Evolutionary conservation across 2,329 filamentous ascomycete species (phyloP).

Genomic region (Laburnicola sp.): DNA sequence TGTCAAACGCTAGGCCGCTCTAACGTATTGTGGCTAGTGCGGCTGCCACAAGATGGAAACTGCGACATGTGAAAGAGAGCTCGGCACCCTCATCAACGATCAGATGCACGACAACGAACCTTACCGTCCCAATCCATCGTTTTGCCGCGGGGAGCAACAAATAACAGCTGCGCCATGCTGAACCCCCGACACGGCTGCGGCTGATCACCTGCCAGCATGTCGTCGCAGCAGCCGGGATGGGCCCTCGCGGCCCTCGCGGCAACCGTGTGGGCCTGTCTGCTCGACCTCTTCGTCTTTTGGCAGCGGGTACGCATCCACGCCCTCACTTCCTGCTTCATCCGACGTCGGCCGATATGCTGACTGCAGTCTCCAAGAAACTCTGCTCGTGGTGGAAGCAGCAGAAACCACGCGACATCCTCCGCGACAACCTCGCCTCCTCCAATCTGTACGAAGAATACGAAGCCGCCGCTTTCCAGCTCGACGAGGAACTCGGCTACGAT

Average conservation of each 20-base stretch:
- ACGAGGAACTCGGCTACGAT: slow-evolving; percentile 78
- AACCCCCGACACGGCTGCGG: not conserved
- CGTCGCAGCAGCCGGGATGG: slow-evolving; percentile 1
- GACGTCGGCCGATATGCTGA: slow-evolving; percentile 13
- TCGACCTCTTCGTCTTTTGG: slow-evolving; percentile 48
- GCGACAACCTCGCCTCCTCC: slow-evolving; percentile 67
- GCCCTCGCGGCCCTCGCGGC: slow-evolving; percentile 24
- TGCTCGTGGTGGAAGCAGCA: slow-evolving; percentile 68
- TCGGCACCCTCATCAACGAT: no score
- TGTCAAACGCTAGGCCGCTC: no score
- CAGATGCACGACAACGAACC: no score
- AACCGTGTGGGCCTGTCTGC: slow-evolving; percentile 37
- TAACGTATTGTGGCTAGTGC: no score
- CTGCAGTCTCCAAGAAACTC: slow-evolving; percentile 60
- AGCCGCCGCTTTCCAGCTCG: slow-evolving; percentile 78
- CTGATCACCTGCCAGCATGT: slow-evolving; percentile 4
- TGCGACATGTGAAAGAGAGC: no score
- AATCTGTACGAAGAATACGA: slow-evolving; percentile 83
- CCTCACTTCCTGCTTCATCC: not conserved
- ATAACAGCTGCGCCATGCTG: not conserved
- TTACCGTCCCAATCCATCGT: not conserved
- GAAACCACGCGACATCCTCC: slow-evolving; percentile 66
- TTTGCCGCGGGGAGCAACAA: slow-evolving; percentile 4
- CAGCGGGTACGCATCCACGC: slow-evolving; percentile 38
- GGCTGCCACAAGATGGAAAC: no score